Evolutionary conservation across 2,329 filamentous ascomycete species (phyloP).

Genomic region (Magnaporthiopsis rhizophila): DNA sequence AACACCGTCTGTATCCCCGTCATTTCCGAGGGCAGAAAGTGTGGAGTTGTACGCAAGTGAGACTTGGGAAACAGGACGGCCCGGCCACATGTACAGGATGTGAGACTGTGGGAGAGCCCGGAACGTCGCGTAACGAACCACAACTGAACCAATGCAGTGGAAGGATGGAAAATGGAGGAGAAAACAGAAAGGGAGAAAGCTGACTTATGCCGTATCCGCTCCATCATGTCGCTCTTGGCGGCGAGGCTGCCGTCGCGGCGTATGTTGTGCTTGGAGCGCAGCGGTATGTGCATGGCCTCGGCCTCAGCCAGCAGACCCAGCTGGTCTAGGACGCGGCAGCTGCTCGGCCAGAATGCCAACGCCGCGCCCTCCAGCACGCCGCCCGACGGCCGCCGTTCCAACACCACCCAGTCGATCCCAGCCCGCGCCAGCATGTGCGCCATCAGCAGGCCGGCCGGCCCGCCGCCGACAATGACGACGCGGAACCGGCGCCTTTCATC

Average conservation of each 20-base stretch:
- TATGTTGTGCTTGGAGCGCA: constrained; percentile 14
- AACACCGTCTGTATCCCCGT: too few species aligned
- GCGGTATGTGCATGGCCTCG: constrained; percentile 10
- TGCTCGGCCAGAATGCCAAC: constrained; percentile 19
- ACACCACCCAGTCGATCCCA: constrained; percentile 21
- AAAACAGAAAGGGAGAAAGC: constrained; percentile 1
- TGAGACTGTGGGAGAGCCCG: too few species aligned
- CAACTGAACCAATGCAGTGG: accelerated
- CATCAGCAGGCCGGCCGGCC: constrained; percentile 23
- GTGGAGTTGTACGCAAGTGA: too few species aligned
- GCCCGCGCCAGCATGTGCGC: constrained; percentile 21
- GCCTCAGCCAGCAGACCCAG: constrained; percentile 18
- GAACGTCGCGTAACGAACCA: background rate
- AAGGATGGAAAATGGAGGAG: background rate
- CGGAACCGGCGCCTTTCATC: background rate
- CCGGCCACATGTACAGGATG: too few species aligned
- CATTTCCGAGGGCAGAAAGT: too few species aligned
- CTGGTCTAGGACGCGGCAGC: constrained; percentile 20
- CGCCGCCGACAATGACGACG: constrained; percentile 9
- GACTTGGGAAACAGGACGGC: too few species aligned
- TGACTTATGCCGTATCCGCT: constrained; percentile 11
- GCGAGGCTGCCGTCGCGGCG: constrained; percentile 14
- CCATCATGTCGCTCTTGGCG: constrained; percentile 14
- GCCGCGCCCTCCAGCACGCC: constrained; percentile 16
- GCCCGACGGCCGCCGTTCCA: constrained; percentile 18